phyloP scores from a whole-genome alignment of 345 rosid species.

The Xanthoceras sorbifolium region DNA sequence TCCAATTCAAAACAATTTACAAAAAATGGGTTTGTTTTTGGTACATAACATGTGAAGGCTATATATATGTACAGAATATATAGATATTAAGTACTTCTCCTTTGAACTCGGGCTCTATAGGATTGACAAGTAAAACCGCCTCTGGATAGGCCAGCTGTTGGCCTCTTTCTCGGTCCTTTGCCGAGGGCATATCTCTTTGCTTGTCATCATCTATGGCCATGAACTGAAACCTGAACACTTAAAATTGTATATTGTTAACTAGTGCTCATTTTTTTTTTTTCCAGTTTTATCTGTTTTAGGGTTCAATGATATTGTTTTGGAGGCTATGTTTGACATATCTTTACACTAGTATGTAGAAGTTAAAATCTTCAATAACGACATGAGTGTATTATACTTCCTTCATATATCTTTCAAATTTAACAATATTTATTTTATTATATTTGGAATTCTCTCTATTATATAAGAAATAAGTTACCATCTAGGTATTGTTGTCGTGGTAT shows the following conservation, averaged over 20 bases:
- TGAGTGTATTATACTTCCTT: too few relatives aligned
- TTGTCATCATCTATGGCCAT: slow-evolving; percentile 79
- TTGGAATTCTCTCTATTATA: too few relatives aligned
- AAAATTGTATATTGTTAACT: not conserved
- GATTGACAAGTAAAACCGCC: slow-evolving; percentile 72
- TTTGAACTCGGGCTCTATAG: slow-evolving; percentile 61
- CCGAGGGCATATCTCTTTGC: slow-evolving; percentile 80
- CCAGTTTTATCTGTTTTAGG: too few relatives aligned
- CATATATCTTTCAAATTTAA: too few relatives aligned
- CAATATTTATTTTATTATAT: too few relatives aligned
- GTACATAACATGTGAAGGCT: not conserved
- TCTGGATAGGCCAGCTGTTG: slow-evolving; percentile 68
- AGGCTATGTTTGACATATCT: too few relatives aligned
- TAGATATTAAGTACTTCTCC: slow-evolving; percentile 89
- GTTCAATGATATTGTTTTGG: too few relatives aligned
- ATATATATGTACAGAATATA: not conserved
- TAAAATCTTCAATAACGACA: too few relatives aligned
- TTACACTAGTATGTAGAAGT: too few relatives aligned
- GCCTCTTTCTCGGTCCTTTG: slow-evolving; percentile 74
- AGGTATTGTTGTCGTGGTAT: too few relatives aligned
- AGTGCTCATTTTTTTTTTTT: too few relatives aligned
- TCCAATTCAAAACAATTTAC: not conserved
- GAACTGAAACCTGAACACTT: slow-evolving; percentile 57
- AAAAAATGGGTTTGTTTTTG: not conserved
- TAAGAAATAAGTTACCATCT: too few relatives aligned